Conservation (phyloP, 1,139 yeast genomes). For the Saccharomycopsis hybrid region DNA sequence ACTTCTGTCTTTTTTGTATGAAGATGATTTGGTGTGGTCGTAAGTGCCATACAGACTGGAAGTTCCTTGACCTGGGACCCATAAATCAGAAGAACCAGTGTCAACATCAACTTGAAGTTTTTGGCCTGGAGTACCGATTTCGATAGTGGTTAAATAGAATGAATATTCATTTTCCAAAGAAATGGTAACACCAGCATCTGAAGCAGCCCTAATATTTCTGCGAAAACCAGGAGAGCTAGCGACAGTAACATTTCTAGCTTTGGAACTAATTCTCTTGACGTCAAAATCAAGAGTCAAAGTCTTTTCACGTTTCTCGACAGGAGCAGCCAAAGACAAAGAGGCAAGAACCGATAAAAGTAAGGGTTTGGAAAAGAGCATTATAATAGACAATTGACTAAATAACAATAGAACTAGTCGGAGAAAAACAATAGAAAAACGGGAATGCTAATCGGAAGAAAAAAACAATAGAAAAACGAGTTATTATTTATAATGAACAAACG, state of each 20-base stretch:
- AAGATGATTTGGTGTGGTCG: constrained; percentile 28
- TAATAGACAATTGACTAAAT: too few relatives aligned
- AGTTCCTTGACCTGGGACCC: constrained; percentile 38
- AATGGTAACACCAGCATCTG: constrained; percentile 5
- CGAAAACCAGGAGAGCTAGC: too few relatives aligned
- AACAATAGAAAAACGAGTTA: too few relatives aligned
- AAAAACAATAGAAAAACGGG: too few relatives aligned
- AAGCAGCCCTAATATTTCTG: constrained; percentile 5
- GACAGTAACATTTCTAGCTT: constrained; percentile 5
- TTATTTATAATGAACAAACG: too few relatives aligned
- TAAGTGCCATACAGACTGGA: constrained; percentile 22
- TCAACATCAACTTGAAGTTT: constrained; percentile 47
- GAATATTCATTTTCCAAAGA: constrained; percentile 15
- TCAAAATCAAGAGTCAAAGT: constrained; percentile 13
- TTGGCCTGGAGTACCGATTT: constrained; percentile 49
- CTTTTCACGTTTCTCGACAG: constrained; percentile 2
- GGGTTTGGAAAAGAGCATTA: not conserved
- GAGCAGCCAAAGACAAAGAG: constrained; percentile 8
- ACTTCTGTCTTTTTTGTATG: constrained; percentile 25
- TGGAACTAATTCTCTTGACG: constrained; percentile 5
- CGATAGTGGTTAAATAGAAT: constrained; percentile 32
- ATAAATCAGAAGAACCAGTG: constrained; percentile 64
- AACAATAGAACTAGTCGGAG: too few relatives aligned
- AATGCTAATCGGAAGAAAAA: too few relatives aligned
- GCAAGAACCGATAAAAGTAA: constrained; percentile 6